phyloP scores from a whole-genome alignment of 1,284 basidiomycete genomes.

The Ustilago shanxiensis region DNA sequence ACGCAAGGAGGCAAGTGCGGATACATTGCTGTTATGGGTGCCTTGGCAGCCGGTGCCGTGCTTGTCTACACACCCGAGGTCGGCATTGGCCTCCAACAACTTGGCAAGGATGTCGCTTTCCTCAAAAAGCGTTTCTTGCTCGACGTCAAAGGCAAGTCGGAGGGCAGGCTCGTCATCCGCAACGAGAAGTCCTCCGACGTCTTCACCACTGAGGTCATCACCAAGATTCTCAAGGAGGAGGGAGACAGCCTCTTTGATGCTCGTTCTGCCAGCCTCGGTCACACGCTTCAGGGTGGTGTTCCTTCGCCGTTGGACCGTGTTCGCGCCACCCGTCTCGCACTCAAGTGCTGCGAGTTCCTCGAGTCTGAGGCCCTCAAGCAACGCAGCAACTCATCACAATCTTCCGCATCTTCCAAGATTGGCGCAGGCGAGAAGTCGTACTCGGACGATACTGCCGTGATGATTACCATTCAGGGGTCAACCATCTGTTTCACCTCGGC shows the following conservation, averaged over 20 bases:
- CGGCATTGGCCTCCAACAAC: slow-evolving; percentile 84
- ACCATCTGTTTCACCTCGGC: slow-evolving; percentile 85
- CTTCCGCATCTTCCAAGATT: slow-evolving; percentile 47
- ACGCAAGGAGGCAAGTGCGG: slow-evolving; percentile 97
- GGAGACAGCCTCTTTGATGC: slow-evolving; percentile 92
- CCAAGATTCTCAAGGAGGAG: slow-evolving; percentile 94
- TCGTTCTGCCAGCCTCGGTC: slow-evolving; percentile 90
- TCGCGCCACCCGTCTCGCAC: slow-evolving; percentile 87
- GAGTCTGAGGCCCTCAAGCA: slow-evolving; percentile 79
- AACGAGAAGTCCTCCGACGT: slow-evolving; percentile 86
- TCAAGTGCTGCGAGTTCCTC: slow-evolving; percentile 94
- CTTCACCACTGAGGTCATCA: slow-evolving; percentile 92
- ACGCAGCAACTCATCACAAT: slow-evolving; percentile 32
- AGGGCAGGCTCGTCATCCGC: slow-evolving; percentile 89
- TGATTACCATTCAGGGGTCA: slow-evolving; percentile 89
- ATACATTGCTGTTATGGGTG: slow-evolving; percentile 94
- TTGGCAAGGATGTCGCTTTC: slow-evolving; percentile 89
- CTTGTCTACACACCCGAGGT: slow-evolving; percentile 94
- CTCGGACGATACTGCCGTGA: slow-evolving; percentile 79
- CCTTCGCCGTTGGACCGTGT: slow-evolving; percentile 94
- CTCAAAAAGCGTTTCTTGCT: slow-evolving; percentile 86
- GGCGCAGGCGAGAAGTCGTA: slow-evolving; percentile 67
- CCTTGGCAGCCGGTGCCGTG: slow-evolving; percentile 90
- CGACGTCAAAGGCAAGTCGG: slow-evolving; percentile 88
- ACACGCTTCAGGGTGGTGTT: slow-evolving; percentile 94